Evolutionary conservation across 164 flowering plant genomes (phyloP).

Genomic region (Cinnamomum micranthum): DNA sequence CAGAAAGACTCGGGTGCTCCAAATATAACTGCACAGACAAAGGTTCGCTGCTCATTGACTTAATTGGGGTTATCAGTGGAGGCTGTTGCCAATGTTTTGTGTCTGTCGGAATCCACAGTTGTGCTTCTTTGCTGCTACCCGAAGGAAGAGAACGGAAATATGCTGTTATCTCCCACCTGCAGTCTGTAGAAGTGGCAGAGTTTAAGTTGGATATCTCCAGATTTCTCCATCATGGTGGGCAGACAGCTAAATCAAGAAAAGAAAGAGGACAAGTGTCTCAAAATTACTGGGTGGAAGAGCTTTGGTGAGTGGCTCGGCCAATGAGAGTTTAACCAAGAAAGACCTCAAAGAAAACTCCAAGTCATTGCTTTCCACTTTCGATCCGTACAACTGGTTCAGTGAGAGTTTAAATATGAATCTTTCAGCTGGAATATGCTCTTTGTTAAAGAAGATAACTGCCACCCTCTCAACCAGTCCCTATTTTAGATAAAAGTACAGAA

Average conservation of each 20-base stretch:
- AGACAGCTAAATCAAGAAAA: background rate
- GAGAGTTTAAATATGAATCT: slow-evolving; percentile 72
- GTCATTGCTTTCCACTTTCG: slow-evolving; percentile 47
- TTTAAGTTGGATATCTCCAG: background rate
- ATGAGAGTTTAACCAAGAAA: slow-evolving; percentile 75
- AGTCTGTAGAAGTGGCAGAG: slow-evolving; percentile 37
- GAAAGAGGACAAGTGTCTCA: background rate
- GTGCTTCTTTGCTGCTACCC: slow-evolving; percentile 49
- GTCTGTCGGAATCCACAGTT: slow-evolving; percentile 78
- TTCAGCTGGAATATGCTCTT: slow-evolving; percentile 54
- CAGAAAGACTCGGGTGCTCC: slow-evolving; percentile 49
- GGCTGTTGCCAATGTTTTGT: slow-evolving; percentile 83
- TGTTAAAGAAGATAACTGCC: slow-evolving; percentile 61
- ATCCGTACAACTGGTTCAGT: slow-evolving; percentile 41
- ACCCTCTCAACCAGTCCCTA: slow-evolving; percentile 85
- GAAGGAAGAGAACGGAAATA: slow-evolving; percentile 64
- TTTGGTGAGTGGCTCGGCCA: slow-evolving; percentile 56
- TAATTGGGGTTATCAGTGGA: slow-evolving; percentile 78
- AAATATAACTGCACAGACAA: slow-evolving; percentile 69
- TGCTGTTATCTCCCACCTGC: slow-evolving; percentile 88
- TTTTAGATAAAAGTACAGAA: background rate
- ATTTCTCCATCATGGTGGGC: background rate
- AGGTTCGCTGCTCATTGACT: slow-evolving; percentile 77
- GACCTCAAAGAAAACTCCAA: slow-evolving; percentile 71
- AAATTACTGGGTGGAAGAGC: slow-evolving; percentile 63